A percentile compares a stretch with the other conserved stretches of the same genome.
Conservation (phyloP, 805 yeast species). For the Candida gorgasii region DNA sequence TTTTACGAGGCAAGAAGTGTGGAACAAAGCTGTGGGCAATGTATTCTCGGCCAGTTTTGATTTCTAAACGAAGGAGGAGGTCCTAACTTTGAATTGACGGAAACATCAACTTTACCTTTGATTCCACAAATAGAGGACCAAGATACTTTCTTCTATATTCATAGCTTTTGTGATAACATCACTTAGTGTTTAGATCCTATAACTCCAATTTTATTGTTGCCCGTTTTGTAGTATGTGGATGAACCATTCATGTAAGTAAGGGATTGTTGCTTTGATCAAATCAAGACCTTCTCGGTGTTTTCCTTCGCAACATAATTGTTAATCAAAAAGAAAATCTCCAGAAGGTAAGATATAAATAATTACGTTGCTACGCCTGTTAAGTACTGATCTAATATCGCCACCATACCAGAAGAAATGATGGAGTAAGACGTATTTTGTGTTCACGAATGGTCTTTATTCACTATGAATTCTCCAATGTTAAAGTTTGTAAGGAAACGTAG, state of each 20-base stretch:
- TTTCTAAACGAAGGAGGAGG: conserved; percentile 76
- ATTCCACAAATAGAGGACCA: conserved; percentile 92
- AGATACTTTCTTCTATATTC: conserved; percentile 86
- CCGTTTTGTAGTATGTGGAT: conserved; percentile 37
- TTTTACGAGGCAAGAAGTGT: no score
- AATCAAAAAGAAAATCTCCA: no score
- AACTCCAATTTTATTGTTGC: neutral
- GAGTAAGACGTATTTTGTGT: no score
- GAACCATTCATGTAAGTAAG: conserved; percentile 56
- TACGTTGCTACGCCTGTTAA: no score
- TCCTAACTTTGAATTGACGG: conserved; percentile 61
- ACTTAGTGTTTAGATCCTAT: conserved; percentile 16
- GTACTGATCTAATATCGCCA: no score
- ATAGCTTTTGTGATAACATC: conserved; percentile 59
- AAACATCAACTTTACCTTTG: conserved; percentile 87
- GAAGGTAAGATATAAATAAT: no score
- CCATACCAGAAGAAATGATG: no score
- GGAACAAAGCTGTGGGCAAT: no score
- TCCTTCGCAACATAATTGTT: no score
- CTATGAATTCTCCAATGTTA: no score
- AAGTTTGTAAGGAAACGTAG: no score
- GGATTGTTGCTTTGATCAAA: conserved; percentile 46
- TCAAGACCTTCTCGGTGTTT: conserved; percentile 21
- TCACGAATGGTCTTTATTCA: no score
- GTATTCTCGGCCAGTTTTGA: conserved; percentile 78